These are phyloP conservation scores for Globisporangium perplexum DNA, from an alignment of 352 stramenopile genomes.

Conservation along the genomic window DNA sequence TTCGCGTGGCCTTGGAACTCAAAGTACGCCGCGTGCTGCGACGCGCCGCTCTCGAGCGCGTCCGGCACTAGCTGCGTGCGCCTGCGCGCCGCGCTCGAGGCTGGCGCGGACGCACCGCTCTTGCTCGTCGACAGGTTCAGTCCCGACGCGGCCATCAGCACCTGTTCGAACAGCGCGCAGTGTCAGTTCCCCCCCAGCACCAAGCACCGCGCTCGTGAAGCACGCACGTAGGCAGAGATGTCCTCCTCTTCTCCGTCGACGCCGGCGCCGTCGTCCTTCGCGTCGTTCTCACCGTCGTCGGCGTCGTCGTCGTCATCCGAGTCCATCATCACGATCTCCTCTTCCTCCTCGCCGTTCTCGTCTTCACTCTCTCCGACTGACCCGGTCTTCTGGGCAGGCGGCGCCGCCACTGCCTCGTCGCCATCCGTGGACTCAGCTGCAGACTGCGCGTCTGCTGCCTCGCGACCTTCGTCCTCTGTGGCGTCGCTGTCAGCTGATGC, in stretches of 20 bases:
- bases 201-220: too few species aligned
- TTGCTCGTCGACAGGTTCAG: conserved; percentile 28
- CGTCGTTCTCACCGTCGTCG: conserved; percentile 9
- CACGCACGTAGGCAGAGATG: conserved; percentile 31
- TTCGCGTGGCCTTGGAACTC: conserved; percentile 32
- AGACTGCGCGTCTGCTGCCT: background rate
- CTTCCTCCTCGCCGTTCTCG: conserved; percentile 22
- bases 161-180: background rate
- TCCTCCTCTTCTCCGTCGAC: conserved; percentile 36
- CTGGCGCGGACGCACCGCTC: background rate
- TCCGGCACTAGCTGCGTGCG: conserved; percentile 35
- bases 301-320: conserved; percentile 33
- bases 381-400: background rate
- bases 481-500: too few species aligned
- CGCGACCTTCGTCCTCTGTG: background rate
- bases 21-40: conserved; percentile 37
- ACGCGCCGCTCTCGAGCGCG: conserved; percentile 61
- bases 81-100: background rate
- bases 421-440: conserved; percentile 5
- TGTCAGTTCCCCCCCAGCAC: background rate
- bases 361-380: background rate
- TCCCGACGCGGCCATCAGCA: conserved; percentile 44
- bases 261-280: conserved; percentile 18
- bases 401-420: background rate
- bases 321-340: conserved; percentile 44